These are phyloP conservation scores for Bisporella sp. DNA, from an alignment of 2,329 filamentous ascomycete genomes.

Conservation along the genomic window DNA sequence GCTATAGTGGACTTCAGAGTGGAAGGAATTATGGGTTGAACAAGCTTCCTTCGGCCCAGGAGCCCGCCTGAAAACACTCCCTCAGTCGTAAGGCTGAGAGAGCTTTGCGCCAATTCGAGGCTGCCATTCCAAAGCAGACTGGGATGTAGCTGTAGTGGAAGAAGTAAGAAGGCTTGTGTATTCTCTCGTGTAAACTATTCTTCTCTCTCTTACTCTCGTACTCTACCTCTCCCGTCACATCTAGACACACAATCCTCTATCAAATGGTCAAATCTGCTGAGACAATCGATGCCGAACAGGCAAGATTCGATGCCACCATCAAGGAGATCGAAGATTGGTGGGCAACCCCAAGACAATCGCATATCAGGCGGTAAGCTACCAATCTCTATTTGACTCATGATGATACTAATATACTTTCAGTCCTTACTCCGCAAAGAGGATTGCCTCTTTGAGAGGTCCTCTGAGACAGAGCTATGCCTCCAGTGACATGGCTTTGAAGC, in stretches of 20 bases:
- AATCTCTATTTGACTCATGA: neutral
- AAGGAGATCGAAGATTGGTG: slow-evolving; percentile 30
- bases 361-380: slow-evolving; percentile 18
- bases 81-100: too few species aligned
- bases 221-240: too few species aligned
- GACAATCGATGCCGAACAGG: slow-evolving; percentile 23
- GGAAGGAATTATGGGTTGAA: too few species aligned
- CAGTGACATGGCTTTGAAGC: slow-evolving; percentile 29
- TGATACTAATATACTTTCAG: slow-evolving; percentile 8
- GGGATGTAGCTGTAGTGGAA: too few species aligned
- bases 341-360: slow-evolving; percentile 23
- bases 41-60: too few species aligned
- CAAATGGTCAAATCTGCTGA: slow-evolving; percentile 15
- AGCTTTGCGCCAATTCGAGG: too few species aligned
- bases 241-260: neutral
- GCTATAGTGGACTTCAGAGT: too few species aligned
- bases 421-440: slow-evolving; percentile 28
- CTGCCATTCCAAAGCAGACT: too few species aligned
- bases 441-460: slow-evolving; percentile 28
- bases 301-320: slow-evolving; percentile 27
- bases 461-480: slow-evolving; percentile 25
- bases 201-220: too few species aligned
- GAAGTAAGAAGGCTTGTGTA: too few species aligned
- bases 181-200: too few species aligned
- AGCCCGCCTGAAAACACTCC: too few species aligned